Conservation (phyloP, 352 stramenopile genomes). For the Saprolegnia parasitica region DNA sequence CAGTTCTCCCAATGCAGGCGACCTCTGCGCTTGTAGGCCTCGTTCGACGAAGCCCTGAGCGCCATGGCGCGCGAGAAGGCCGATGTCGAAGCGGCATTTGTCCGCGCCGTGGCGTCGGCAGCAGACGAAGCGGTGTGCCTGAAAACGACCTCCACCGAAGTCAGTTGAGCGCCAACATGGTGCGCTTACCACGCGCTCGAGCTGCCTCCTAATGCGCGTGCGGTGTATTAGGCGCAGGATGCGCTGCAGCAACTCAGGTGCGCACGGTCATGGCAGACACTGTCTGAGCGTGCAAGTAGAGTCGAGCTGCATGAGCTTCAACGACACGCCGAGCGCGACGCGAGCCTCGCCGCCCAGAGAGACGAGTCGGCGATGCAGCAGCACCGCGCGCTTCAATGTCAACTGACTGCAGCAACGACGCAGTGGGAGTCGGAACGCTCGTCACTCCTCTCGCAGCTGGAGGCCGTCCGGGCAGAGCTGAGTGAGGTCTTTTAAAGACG, state of each 20-base stretch:
- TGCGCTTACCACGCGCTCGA: too few species aligned
- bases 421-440: neutral
- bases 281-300: neutral
- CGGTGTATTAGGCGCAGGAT: slow-evolving; percentile 6
- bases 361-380: neutral
- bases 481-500: neutral
- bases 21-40: slow-evolving; percentile 1
- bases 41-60: neutral
- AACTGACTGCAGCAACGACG: neutral
- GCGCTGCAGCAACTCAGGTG: neutral
- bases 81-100: neutral
- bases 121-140: neutral
- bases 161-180: neutral
- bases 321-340: neutral
- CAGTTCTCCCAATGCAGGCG: neutral
- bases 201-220: neutral
- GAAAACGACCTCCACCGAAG: slow-evolving; percentile 3
- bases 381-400: neutral
- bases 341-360: neutral
- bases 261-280: too few species aligned
- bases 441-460: neutral
- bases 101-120: neutral
- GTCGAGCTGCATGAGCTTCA: neutral
- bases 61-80: slow-evolving; percentile 1
- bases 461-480: neutral